Base-by-base conservation (phyloP, 2,329 filamentous ascomycete genomes). In the Scytalidium sp. region DNA sequence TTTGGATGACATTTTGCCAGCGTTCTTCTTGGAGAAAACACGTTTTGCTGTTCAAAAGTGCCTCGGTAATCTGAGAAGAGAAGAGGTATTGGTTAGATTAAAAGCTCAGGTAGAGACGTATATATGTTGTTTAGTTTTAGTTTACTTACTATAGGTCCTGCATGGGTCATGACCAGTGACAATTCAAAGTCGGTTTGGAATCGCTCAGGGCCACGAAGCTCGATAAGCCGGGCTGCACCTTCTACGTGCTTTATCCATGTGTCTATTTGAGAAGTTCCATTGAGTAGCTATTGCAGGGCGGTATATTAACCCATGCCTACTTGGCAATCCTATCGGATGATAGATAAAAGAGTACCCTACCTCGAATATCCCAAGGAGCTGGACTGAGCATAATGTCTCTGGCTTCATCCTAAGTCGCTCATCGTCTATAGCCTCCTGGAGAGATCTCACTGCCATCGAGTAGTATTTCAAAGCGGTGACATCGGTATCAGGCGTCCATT, bases 161-260 rank as follows among this genome's bases (percentile, higher is more conserved):
- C 60, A 43, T 69, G 64, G 9, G 60, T 62, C 13, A 66, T 57
- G 21, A 70, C 67, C 3, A 70, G 55, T 1, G 67, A 57, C 49
- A 65, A 67, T 43, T 70, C 67, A 47, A 66, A 69, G 6, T 68
- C 64, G 1, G 64, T 63, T 2, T 53, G 55, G 45, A 68, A 69
- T 7, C 54, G 55, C 7, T 52, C 41, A 2, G 66, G 60, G 3
- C 60, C 63, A 5, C 66, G 62, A 43, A 66, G 53, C 43, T 59
- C 55, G 9, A 69, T 61, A 3, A 70, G 50, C 15, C 56, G 56
- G 1, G 61, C 59, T 5, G 66, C 64, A 5, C 67, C 66, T 19
- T 60, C 57, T 9, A 65, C 49, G 52, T 70, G 66, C 3, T 62
- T 58, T n/a, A 60, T 54, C 61, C 64, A 70, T 10, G 64, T 4